A percentile compares a stretch with the other conserved stretches of the same genome.
phyloP scores from a whole-genome alignment of 495 filamentous ascomycete genomes.

The Podospora sp. region DNA sequence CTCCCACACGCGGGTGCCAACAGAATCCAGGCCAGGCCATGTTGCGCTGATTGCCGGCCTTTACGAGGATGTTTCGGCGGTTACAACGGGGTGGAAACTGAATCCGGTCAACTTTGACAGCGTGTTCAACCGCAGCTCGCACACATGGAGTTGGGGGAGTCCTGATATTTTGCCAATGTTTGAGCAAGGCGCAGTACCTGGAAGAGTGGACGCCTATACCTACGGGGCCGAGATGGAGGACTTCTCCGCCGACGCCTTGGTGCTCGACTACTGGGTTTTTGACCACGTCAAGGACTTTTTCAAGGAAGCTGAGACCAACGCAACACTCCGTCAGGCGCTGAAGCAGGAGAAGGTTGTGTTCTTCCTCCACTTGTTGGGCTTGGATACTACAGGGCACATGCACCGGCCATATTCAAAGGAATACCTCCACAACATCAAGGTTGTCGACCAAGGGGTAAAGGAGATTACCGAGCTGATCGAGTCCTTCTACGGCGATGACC shows the following conservation, averaged over 20 bases:
- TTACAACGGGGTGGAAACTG: slow-evolving; percentile 97
- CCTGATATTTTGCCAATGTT: slow-evolving; percentile 99
- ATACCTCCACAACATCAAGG: slow-evolving; percentile 91
- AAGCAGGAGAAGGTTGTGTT: slow-evolving; percentile 88
- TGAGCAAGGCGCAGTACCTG: slow-evolving; percentile 85
- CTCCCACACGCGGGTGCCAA: slow-evolving; percentile 96
- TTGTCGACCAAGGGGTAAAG: slow-evolving; percentile 87
- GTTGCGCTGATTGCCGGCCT: slow-evolving; percentile 96
- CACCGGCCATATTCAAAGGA: slow-evolving; percentile 93
- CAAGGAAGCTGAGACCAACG: slow-evolving; percentile 71
- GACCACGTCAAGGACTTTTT: slow-evolving; percentile 89
- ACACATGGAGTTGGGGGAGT: slow-evolving; percentile 99
- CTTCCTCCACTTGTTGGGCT: slow-evolving; percentile 93
- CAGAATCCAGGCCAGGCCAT: slow-evolving; percentile 95
- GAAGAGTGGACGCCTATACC: slow-evolving; percentile 78
- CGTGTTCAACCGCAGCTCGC: slow-evolving; percentile 93
- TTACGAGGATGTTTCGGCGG: slow-evolving; percentile 97
- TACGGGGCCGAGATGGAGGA: slow-evolving; percentile 89
- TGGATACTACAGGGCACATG: slow-evolving; percentile 90
- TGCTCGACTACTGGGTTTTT: slow-evolving; percentile 94
- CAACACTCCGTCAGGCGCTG: slow-evolving; percentile 72
- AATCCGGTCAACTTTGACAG: slow-evolving; percentile 99
- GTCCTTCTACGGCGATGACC: slow-evolving; percentile 87
- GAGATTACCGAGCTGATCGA: slow-evolving; percentile 80
- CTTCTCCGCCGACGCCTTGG: slow-evolving; percentile 76